Base-by-base conservation (phyloP, 441 rosid species). In the Pelargonium australe region DNA sequence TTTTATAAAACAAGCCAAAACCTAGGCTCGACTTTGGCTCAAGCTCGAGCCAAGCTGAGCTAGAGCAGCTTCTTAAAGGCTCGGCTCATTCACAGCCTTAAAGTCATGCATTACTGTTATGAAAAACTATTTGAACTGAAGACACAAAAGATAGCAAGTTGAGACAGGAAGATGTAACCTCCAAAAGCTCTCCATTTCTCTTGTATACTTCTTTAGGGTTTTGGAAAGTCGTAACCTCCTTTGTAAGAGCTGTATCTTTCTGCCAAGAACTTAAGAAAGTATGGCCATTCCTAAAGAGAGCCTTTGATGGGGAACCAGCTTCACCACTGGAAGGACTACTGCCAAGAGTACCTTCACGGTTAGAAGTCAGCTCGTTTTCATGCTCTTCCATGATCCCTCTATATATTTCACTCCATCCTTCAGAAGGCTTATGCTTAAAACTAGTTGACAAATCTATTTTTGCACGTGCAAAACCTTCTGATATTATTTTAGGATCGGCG, bases 171-270 rank as follows among this genome's bases (percentile, higher is more conserved):
- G 72, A 63, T 45, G 44, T 72, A 75, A 89, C 99, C 96, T 94
- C 96, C 71, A 94, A 79, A 72, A 94, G 95, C 81, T 91, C 96
- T 72, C 99, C 99, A 37, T 83, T 87, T 79, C 86, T 87, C 87
- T 85, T 89, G 55, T 81, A 86, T 75, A 89, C 77, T 83, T 89
- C 97, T 83, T 81, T 80, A 64, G 94, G 87, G 70, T 64, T 77
- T 73, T 80, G 81, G 73, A 94, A 94, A 77, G 76, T 76, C 17
- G 82, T 75, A 40, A 74, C 75, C 74, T 76, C 93, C 78, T 72
- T 86, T 73, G 72, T 63, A 76, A 73, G 66, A 67, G 49, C 55
- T 45, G 82, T 47, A 53, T 84, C 83, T 80, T 81, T 93, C 78
- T 74, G 91, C 84, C 86, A 82, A 68, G 87, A 84, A 81, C 79